Evolutionary conservation across 495 filamentous ascomycete genomes (phyloP).

Genomic region (Lasiosphaeriaceae sp.): DNA sequence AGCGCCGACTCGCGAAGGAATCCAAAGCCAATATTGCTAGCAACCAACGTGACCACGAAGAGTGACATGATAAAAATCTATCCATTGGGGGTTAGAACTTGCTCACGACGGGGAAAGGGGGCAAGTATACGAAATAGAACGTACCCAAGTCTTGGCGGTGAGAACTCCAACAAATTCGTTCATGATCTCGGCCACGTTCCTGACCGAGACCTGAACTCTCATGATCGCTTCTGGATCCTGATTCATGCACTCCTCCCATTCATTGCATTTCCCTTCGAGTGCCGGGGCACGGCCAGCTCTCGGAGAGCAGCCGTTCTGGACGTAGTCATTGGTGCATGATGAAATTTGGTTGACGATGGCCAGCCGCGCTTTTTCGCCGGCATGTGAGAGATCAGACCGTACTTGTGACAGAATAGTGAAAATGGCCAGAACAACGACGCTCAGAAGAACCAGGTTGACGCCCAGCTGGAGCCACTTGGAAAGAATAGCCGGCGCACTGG

Average conservation of each 20-base stretch:
- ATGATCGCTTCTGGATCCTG: constrained; percentile 41
- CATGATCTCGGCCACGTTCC: constrained; percentile 43
- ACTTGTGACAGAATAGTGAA: constrained; percentile 68
- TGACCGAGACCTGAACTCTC: constrained; percentile 37
- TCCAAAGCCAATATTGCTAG: constrained; percentile 55
- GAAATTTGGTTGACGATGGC: constrained; percentile 70
- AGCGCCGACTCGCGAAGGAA: constrained; percentile 26
- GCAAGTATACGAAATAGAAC: constrained; percentile 48
- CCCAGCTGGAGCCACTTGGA: constrained; percentile 79
- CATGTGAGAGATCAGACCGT: constrained; percentile 68
- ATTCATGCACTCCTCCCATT: constrained; percentile 86
- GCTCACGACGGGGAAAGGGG: background rate
- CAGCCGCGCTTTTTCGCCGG: constrained; percentile 57
- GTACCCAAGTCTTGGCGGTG: constrained; percentile 55
- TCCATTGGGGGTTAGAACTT: constrained; percentile 18
- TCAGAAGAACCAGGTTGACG: constrained; percentile 71
- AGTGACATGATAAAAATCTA: constrained; percentile 52
- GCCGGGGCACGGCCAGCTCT: constrained; percentile 60
- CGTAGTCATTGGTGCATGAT: constrained; percentile 63
- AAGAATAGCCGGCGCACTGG: constrained; percentile 78
- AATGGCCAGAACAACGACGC: constrained; percentile 63
- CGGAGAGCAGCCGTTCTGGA: constrained; percentile 67
- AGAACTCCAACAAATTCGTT: constrained; percentile 45
- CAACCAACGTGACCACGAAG: constrained; percentile 51
- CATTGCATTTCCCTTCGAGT: constrained; percentile 64